phyloP scores from a whole-genome alignment of 2,329 filamentous ascomycete species.

The Aureobasidium namibiae region DNA sequence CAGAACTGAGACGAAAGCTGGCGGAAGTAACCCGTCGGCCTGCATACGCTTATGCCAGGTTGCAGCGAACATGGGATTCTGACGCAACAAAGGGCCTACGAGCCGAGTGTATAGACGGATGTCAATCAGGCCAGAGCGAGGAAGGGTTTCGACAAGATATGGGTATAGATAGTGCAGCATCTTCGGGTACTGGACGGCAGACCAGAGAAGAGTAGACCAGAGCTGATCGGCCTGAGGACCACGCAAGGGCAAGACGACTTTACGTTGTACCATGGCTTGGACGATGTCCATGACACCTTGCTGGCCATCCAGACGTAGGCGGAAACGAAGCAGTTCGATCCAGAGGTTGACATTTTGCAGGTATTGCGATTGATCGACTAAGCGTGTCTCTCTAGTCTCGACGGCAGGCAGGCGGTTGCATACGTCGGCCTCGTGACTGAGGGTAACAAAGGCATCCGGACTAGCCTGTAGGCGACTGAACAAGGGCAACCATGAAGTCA shows the following conservation, averaged over 20 bases:
- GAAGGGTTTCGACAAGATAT: slow-evolving; percentile 35
- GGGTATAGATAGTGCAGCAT: slow-evolving; percentile 31
- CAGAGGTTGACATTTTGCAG: slow-evolving; percentile 29
- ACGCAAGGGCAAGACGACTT: slow-evolving; percentile 32
- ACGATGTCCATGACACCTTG: slow-evolving; percentile 37
- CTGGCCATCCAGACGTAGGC: slow-evolving; percentile 33
- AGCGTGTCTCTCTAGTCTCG: slow-evolving; percentile 14
- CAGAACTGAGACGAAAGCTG: slow-evolving; percentile 19
- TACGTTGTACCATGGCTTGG: slow-evolving; percentile 29
- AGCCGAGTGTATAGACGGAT: slow-evolving; percentile 36
- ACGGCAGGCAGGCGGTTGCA: background rate
- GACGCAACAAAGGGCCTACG: slow-evolving; percentile 32
- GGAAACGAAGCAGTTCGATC: slow-evolving; percentile 33
- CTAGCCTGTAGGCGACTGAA: background rate
- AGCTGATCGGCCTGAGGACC: slow-evolving; percentile 33
- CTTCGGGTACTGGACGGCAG: slow-evolving; percentile 25
- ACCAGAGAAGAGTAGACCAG: slow-evolving; percentile 39
- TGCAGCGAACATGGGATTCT: slow-evolving; percentile 20
- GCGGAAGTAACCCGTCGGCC: slow-evolving; percentile 27
- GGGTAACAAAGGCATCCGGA: background rate
- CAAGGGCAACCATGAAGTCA: slow-evolving; percentile 2
- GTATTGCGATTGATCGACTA: slow-evolving; percentile 27
- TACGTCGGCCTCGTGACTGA: background rate
- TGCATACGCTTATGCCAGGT: slow-evolving; percentile 28
- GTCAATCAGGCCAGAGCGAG: slow-evolving; percentile 29